Percentiles rank a stretch among this genome's conserved stretches.
Evolutionary conservation across 345 rosid species (phyloP).

Genomic region (Murraya paniculata): DNA sequence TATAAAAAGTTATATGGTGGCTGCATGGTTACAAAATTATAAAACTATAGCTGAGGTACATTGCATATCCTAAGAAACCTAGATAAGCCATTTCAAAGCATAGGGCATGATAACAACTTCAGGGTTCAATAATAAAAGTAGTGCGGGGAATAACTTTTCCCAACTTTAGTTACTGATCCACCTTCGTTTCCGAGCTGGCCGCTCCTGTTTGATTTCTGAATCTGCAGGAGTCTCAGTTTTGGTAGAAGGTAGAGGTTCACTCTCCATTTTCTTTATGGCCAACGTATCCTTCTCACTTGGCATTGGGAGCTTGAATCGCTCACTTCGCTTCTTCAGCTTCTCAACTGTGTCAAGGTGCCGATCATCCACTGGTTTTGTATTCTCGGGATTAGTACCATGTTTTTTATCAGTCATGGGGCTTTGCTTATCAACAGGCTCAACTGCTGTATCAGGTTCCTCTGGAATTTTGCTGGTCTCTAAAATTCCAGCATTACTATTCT

Average conservation of each 20-base stretch:
- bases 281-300: conserved; percentile 64
- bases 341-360: conserved; percentile 86
- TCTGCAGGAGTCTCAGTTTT: conserved; percentile 55
- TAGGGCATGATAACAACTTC: conserved; percentile 5
- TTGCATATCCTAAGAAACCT: conserved; percentile 17
- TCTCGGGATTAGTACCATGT: conserved; percentile 44
- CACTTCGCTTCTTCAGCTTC: conserved; percentile 97
- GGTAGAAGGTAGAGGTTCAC: conserved; percentile 46
- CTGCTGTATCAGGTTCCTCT: conserved; percentile 34
- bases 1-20: conserved; percentile 14
- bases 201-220: conserved; percentile 78
- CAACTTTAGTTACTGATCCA: conserved; percentile 66
- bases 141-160: background rate
- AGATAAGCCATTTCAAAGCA: conserved; percentile 5
- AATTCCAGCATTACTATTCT: conserved; percentile 37
- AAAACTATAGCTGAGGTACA: conserved; percentile 15
- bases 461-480: conserved; percentile 33
- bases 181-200: conserved; percentile 86
- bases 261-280: conserved; percentile 61
- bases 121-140: conserved; percentile 4
- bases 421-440: conserved; percentile 39
- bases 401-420: conserved; percentile 43
- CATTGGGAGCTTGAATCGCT: conserved; percentile 96
- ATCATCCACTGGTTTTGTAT: conserved; percentile 54
- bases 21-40: conserved; percentile 24